Evolutionary conservation across 2,329 filamentous ascomycete species (phyloP), one percentile per base, ranked within the genome.

Genomic region (Apiospora rasikravindrae): DNA sequence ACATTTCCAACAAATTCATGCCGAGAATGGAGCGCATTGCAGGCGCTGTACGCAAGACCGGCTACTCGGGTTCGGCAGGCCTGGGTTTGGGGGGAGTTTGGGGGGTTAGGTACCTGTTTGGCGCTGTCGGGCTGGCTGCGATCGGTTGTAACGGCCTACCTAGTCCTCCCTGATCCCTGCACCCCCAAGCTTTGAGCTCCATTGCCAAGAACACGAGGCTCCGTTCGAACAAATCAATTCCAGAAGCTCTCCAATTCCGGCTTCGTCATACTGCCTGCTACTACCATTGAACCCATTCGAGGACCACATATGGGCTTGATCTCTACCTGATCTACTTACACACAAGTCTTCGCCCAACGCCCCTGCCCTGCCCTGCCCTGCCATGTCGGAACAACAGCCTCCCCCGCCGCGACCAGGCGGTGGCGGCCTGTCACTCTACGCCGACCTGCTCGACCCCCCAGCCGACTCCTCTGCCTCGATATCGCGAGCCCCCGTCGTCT

Each of bases 401-500:
- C 76, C 85, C 29, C 82, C 84, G 53, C 84, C 84, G 64, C 82
- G 82, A 26, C 47, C 33, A 29, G 24, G 45, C 10, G 45, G 45
- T 16, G 79, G 82, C 67, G 87, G 87, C 72, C 85, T 94, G 76
- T 95, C 94, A 24, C 89, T 97, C 6, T 98, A 98, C 81, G 95
- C 94, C 71, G 94, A 97, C 81, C 88, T 97, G 61, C 89, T 96
- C 74, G 92, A 94, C 77, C 85, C 89, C 26, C 83, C 86, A 67
- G 77, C 82, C 74, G 81, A 83, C 72, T 76, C 84, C 47, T 78
- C 86, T 2, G 84, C 87, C n/a, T 93, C 92, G n/a, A 94, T 96
- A 77, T 94, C 93, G 22, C 90, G 92, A 77, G 92, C 90, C 1
- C 93, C 94, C 0, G 90, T 95, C 69, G 87, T 92, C 71, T 95